phyloP scores from a whole-genome alignment of 1,284 basidiomycete genomes.

The Athelia sp. region DNA sequence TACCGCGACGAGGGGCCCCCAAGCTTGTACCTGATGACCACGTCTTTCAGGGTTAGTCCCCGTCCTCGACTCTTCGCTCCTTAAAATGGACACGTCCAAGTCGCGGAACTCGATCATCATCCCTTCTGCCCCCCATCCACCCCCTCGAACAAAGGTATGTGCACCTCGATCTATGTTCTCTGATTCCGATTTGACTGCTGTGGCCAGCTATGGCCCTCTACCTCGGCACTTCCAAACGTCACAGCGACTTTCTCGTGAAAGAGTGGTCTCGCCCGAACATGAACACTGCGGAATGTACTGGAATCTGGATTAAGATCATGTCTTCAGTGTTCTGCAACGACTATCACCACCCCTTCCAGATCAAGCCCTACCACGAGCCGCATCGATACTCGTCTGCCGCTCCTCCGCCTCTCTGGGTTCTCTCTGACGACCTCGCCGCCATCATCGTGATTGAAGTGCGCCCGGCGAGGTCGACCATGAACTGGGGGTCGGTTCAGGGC shows the following conservation, averaged over 20 bases:
- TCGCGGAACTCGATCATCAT: too few species aligned
- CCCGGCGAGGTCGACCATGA: neutral
- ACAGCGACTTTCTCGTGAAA: neutral
- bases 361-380: neutral
- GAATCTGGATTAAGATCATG: conserved; percentile 1
- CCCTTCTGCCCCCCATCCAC: too few species aligned
- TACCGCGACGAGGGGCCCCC: too few species aligned
- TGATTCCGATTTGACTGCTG: too few species aligned
- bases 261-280: neutral
- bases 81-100: too few species aligned
- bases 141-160: too few species aligned
- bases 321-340: neutral
- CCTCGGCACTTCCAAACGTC: neutral
- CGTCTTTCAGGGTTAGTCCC: too few species aligned
- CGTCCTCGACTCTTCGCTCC: too few species aligned
- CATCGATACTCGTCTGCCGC: neutral
- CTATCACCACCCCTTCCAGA: neutral
- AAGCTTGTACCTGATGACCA: too few species aligned
- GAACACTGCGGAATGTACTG: neutral
- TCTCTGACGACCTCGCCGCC: neutral
- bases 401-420: neutral
- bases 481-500: neutral
- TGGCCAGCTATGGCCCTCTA: neutral
- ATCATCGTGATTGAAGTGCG: neutral
- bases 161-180: too few species aligned